phyloP scores from a whole-genome alignment of 495 filamentous ascomycete species.

The Aspergillus bertholletiae region DNA sequence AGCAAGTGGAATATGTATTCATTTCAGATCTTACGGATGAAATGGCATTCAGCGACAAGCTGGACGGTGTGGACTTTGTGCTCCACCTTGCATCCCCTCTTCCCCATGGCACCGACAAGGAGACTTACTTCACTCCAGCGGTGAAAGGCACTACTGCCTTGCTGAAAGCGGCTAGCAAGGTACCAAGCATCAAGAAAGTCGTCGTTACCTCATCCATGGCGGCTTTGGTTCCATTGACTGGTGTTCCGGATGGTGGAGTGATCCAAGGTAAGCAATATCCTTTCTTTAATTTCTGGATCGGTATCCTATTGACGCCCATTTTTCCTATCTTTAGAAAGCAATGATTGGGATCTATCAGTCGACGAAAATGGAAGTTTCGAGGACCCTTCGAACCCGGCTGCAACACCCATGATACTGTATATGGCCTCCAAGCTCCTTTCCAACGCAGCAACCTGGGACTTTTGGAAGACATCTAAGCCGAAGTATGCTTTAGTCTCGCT shows the following conservation, averaged over 20 bases:
- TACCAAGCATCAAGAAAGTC: constrained; percentile 30
- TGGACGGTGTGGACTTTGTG: too few relatives aligned
- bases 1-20: too few relatives aligned
- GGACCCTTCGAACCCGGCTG: constrained; percentile 8
- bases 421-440: constrained; percentile 28
- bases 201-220: constrained; percentile 34
- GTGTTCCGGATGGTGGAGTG: too few relatives aligned
- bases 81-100: too few relatives aligned
- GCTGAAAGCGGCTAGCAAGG: constrained; percentile 25
- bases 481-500: constrained; percentile 26
- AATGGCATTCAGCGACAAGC: too few relatives aligned
- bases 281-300: too few relatives aligned
- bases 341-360: constrained; percentile 25
- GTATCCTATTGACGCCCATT: too few relatives aligned
- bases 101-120: too few relatives aligned
- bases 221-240: constrained; percentile 20
- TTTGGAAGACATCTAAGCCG: constrained; percentile 19
- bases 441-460: constrained; percentile 26
- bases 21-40: too few relatives aligned
- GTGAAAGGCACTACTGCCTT: constrained; percentile 29
- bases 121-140: constrained; percentile 24
- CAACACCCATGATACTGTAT: constrained; percentile 22
- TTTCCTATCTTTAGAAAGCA: too few relatives aligned
- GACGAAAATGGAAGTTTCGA: constrained; percentile 20
- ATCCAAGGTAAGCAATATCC: too few relatives aligned